Conservation (phyloP, 176 grass and related monocot species). For the Avena atlantica region DNA sequence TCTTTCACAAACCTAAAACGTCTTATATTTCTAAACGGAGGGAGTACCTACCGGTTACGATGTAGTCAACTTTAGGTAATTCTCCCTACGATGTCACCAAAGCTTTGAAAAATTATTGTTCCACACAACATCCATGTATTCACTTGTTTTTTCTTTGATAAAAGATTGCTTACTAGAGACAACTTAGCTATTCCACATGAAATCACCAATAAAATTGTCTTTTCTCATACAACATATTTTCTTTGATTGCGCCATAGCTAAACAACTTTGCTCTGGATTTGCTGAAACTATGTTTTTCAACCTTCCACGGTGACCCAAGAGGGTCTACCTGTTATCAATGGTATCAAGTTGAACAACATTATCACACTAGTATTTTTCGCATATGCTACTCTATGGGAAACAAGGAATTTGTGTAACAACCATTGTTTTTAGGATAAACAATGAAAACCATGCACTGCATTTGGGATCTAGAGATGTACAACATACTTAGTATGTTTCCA, state of each 20-base stretch:
- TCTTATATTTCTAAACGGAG: too few relatives aligned
- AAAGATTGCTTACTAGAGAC: not conserved
- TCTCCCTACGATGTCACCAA: not conserved
- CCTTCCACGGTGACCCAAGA: not conserved
- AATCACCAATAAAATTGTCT: not conserved
- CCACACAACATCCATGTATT: not conserved
- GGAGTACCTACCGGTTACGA: not conserved
- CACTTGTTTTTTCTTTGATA: not conserved
- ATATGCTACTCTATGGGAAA: not conserved
- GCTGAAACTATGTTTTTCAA: too few relatives aligned
- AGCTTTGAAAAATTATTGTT: not conserved
- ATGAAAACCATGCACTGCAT: not conserved
- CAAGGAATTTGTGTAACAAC: not conserved
- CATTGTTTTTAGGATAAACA: not conserved
- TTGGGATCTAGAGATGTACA: not conserved
- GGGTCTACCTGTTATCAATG: not conserved
- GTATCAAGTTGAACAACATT: too few relatives aligned
- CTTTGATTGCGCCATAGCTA: not conserved
- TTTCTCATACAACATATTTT: not conserved
- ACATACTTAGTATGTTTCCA: too few relatives aligned
- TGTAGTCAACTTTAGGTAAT: not conserved
- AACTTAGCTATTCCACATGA: not conserved
- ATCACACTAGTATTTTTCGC: too few relatives aligned
- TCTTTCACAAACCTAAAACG: too few relatives aligned
- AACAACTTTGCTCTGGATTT: not conserved